Conservation (phyloP, 164 flowering plant species). For the Litsea cubeba region DNA sequence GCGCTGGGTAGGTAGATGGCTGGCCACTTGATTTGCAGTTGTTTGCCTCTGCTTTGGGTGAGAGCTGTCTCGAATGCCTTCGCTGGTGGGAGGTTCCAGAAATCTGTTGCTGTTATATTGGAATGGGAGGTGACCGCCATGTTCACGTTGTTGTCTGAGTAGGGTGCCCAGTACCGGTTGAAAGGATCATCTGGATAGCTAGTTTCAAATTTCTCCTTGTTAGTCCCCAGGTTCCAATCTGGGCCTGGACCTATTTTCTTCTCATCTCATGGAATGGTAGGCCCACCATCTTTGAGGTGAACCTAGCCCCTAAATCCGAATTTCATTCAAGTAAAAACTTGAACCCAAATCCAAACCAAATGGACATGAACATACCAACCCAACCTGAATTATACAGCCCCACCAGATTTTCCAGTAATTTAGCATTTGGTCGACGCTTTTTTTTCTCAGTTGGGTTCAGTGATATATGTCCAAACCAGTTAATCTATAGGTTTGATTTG, state of each 20-base stretch:
- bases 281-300: background rate
- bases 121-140: conserved; percentile 41
- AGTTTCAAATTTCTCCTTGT: conserved; percentile 21
- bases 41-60: conserved; percentile 67
- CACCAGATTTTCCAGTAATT: too few relatives aligned
- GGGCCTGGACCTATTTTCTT: background rate
- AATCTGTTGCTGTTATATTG: conserved; percentile 40
- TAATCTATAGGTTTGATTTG: too few relatives aligned
- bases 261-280: background rate
- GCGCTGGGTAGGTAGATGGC: conserved; percentile 38
- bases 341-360: too few relatives aligned
- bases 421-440: too few relatives aligned
- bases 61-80: conserved; percentile 41
- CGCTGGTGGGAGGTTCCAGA: conserved; percentile 88
- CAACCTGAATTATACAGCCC: too few relatives aligned
- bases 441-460: too few relatives aligned
- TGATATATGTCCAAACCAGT: too few relatives aligned
- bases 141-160: conserved; percentile 35
- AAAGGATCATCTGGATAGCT: conserved; percentile 90
- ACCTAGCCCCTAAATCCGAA: too few relatives aligned
- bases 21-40: conserved; percentile 66
- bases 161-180: conserved; percentile 82
- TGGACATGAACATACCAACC: too few relatives aligned
- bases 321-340: too few relatives aligned
- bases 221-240: conserved; percentile 1